Evolutionary conservation across 768 basidiomycete genomes (phyloP).

Genomic region (Coprinopsis sp.): DNA sequence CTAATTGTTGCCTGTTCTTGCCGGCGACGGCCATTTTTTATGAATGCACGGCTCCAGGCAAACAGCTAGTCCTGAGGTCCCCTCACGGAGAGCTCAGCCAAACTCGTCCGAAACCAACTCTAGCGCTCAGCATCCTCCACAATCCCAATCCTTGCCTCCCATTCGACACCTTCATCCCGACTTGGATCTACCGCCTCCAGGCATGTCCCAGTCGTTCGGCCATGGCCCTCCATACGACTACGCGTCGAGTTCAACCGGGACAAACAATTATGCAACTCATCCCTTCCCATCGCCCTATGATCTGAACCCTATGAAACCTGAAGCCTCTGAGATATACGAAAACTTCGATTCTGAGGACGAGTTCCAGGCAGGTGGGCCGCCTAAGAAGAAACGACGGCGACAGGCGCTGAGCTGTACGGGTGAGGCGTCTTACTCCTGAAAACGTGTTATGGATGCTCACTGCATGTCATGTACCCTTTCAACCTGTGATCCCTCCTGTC

Average conservation of each 20-base stretch:
- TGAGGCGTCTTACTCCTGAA: slow-evolving; percentile 33
- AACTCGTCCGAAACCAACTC: slow-evolving; percentile 17
- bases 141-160: slow-evolving; percentile 52
- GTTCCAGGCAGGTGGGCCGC: slow-evolving; percentile 49
- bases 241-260: too few relatives aligned
- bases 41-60: slow-evolving; percentile 6
- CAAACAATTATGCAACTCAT: slow-evolving; percentile 11
- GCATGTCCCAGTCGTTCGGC: slow-evolving; percentile 9
- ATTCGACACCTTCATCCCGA: slow-evolving; percentile 67
- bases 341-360: slow-evolving; percentile 58
- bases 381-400: slow-evolving; percentile 78
- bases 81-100: slow-evolving; percentile 18
- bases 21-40: slow-evolving; percentile 19
- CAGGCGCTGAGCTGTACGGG: slow-evolving; percentile 85
- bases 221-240: too few relatives aligned
- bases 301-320: slow-evolving; percentile 19
- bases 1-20: slow-evolving; percentile 20
- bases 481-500: slow-evolving; percentile 5
- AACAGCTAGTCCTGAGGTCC: slow-evolving; percentile 3
- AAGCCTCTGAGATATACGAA: slow-evolving; percentile 27
- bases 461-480: slow-evolving; percentile 16
- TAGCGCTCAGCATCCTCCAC: slow-evolving; percentile 18
- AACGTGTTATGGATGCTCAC: slow-evolving; percentile 15
- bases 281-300: slow-evolving; percentile 4
- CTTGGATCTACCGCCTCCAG: slow-evolving; percentile 43